Base-by-base conservation (phyloP, 805 yeast species). In the Kazachstania bromeliacearum region DNA sequence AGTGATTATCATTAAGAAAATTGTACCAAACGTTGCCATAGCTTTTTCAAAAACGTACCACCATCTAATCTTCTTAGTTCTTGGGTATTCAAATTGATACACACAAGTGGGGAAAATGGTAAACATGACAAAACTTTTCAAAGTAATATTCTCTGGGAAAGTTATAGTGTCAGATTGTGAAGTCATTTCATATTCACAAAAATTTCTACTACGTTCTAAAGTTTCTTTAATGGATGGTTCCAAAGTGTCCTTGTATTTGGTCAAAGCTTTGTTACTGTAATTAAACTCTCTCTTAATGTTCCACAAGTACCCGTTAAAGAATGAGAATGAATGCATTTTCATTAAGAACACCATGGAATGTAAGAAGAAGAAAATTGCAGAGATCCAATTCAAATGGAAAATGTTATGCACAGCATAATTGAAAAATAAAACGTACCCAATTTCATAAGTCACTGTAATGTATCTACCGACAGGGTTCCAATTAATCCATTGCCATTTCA, bases 251-350 rank as follows among this genome's bases (percentile, higher is more conserved):
- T 63, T 62, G 28, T 66, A 57, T 34, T 66, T 66, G 14, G 66
- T 62, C 29, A 75, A 46, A 33, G 68, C 67, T 3, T 41, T 49
- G 37, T 61, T 61, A 0, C 84, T 72, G 39, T 65, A 70, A 3
- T 64, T 47, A 30, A 79, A 60, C 50, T 83, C 89, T 12, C 63
- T 58, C 16, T 56, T 49, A 30, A 79, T 73, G 23, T 57, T 62
- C 87, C 94, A 84, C 40, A 92, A 62, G 55, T 89, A 85, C 0
- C 97, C 98, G 53, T 88, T 88, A 63, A 78, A 92, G 51, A 83
- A 87, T 2, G 85, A 85, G 55, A 79, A 92, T 2, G 97, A 87
- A 57, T 92, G 97, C 76, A 81, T 80, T 56, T 92, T 92, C 99
- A 92, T 92, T 47, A 94, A 55, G 45, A 87, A 65, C 2, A 92